These are phyloP conservation scores for Pulveroboletus frians DNA, from an alignment of 768 basidiomycete species.

Conservation along the genomic window DNA sequence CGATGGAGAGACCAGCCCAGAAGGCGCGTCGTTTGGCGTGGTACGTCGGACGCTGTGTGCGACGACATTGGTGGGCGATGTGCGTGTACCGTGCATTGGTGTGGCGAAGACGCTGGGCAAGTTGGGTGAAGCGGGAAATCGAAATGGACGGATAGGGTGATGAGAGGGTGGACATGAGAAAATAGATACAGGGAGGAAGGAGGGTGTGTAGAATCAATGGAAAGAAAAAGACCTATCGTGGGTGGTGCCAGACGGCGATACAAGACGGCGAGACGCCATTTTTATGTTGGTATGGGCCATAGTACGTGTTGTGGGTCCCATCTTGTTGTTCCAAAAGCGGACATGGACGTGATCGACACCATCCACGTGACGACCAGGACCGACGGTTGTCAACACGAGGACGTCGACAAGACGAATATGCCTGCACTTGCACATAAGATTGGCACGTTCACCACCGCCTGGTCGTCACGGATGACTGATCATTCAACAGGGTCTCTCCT, in stretches of 20 bases:
- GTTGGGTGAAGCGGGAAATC: conserved; percentile 28
- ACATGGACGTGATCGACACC: conserved; percentile 14
- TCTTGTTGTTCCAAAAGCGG: conserved; percentile 20
- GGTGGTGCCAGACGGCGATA: conserved; percentile 14
- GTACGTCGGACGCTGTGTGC: conserved; percentile 32
- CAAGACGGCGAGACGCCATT: neutral
- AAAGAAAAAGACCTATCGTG: neutral
- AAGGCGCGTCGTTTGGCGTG: conserved; percentile 48
- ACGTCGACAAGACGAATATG: conserved; percentile 4
- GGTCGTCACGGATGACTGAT: conserved; percentile 1
- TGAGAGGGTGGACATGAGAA: neutral
- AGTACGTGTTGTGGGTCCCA: conserved; percentile 7
- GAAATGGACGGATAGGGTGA: conserved; percentile 16
- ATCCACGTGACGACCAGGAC: conserved; percentile 17
- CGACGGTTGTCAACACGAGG: conserved; percentile 7
- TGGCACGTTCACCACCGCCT: conserved; percentile 29
- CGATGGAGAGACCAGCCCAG: conserved; percentile 40
- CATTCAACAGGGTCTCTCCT: conserved; percentile 69
- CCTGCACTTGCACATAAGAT: conserved; percentile 43
- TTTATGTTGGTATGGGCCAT: no score
- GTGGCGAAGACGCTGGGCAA: conserved; percentile 37
- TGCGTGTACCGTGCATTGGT: conserved; percentile 40
- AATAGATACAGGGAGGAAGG: neutral
- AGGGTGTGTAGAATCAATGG: no score
- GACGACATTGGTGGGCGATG: conserved; percentile 38